phyloP scores from a whole-genome alignment of 140 eudicot species.

The Flaveria floridana region DNA sequence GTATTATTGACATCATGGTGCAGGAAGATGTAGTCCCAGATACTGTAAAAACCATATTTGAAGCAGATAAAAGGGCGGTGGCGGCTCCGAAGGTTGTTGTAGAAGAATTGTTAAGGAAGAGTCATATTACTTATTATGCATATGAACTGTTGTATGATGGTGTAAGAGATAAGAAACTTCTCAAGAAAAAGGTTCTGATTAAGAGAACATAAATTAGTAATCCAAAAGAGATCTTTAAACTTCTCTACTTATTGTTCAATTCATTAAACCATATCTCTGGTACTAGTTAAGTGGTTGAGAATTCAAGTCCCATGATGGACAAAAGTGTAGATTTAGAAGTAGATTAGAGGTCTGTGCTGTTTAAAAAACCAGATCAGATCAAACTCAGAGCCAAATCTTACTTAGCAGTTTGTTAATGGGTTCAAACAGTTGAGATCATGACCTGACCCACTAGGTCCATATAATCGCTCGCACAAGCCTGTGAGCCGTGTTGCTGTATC shows the following conservation, averaged over 20 bases:
- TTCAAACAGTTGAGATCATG: neutral
- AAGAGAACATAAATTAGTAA: constrained; percentile 27
- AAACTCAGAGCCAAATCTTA: neutral
- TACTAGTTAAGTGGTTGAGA: too few relatives aligned
- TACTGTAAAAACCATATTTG: constrained; percentile 63
- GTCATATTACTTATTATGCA: constrained; percentile 70
- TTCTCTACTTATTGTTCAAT: too few relatives aligned
- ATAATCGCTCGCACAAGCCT: constrained; percentile 51
- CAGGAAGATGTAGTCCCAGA: constrained; percentile 74
- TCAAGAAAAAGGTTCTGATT: constrained; percentile 38
- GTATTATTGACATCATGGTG: constrained; percentile 65
- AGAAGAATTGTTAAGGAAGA: constrained; percentile 73
- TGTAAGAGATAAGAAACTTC: constrained; percentile 66
- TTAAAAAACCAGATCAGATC: neutral
- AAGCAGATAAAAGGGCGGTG: constrained; percentile 72
- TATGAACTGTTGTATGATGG: constrained; percentile 87
- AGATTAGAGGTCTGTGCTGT: too few relatives aligned
- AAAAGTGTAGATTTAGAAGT: too few relatives aligned
- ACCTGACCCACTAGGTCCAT: neutral
- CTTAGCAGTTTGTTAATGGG: neutral
- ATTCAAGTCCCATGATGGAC: too few relatives aligned
- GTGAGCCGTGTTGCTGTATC: constrained; percentile 56
- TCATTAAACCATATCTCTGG: too few relatives aligned
- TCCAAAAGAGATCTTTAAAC: neutral
- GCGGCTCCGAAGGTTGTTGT: constrained; percentile 96